Percentiles rank a stretch among this genome's conserved stretches.
These are phyloP conservation scores for Nosema bombycis DNA, from an alignment of 371 early-diverging fungal genomes.

Conservation along the genomic window DNA sequence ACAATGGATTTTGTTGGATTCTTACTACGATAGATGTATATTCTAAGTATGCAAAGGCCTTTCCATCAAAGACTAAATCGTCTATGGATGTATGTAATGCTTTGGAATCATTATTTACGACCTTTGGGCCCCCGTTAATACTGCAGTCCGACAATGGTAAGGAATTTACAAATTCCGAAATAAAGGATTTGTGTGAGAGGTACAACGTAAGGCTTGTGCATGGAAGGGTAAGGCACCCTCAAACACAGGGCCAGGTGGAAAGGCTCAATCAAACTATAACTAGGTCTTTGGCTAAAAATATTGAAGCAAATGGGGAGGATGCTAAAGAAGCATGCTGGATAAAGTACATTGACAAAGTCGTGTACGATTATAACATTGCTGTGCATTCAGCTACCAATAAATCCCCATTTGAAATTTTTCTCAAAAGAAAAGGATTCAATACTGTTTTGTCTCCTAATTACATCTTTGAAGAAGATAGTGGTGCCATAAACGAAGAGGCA, in stretches of 20 bases:
- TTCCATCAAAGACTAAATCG: not conserved
- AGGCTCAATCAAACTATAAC: not conserved
- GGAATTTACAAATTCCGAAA: not conserved
- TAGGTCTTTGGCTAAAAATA: not conserved
- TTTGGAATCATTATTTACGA: no score
- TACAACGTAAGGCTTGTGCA: not conserved
- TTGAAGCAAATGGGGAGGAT: not conserved
- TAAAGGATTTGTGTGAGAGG: not conserved
- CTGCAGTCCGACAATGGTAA: no score
- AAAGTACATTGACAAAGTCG: not conserved
- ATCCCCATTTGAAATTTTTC: not conserved
- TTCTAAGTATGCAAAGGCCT: not conserved
- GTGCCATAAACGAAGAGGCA: not conserved
- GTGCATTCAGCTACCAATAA: not conserved
- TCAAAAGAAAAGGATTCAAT: not conserved
- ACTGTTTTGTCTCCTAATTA: not conserved
- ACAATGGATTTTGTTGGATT: not conserved
- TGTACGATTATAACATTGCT: not conserved
- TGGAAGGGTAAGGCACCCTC: not conserved
- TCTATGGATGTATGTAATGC: no score
- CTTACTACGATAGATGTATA: not conserved
- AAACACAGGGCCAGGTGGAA: not conserved
- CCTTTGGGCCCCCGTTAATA: no score
- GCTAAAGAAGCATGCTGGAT: not conserved
- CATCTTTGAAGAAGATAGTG: not conserved